Evolutionary conservation across 192 early-diverging fungal species (phyloP).

Genomic region (Coemansia aciculifera): DNA sequence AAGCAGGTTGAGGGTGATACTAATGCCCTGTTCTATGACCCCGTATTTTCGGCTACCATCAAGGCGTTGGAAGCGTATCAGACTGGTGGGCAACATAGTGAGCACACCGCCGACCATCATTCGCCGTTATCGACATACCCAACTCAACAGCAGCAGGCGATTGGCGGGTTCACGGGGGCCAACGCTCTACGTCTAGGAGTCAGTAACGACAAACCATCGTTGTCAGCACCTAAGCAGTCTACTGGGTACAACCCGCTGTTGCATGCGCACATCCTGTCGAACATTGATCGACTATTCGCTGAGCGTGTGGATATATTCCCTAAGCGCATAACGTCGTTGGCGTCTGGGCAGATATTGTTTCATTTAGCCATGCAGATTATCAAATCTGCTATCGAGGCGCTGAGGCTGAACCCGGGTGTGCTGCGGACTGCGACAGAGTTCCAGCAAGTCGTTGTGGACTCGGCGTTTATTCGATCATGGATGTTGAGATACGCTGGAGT

Average conservation of each 20-base stretch:
- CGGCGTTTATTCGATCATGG: constrained; percentile 44
- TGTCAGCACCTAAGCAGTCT: not conserved
- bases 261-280: constrained; percentile 48
- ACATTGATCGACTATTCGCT: constrained; percentile 56
- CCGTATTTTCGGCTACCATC: constrained; percentile 36
- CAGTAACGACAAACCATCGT: not conserved
- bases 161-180: constrained; percentile 5
- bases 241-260: constrained; percentile 5
- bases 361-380: constrained; percentile 47
- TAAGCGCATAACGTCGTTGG: constrained; percentile 18
- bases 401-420: constrained; percentile 25
- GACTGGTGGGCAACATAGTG: not conserved
- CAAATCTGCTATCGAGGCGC: constrained; percentile 39
- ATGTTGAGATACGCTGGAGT: constrained; percentile 46
- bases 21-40: constrained; percentile 48
- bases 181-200: constrained; percentile 7
- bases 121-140: not conserved
- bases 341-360: constrained; percentile 40
- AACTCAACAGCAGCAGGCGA: constrained; percentile 5
- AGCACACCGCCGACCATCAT: not conserved
- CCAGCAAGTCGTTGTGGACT: constrained; percentile 38
- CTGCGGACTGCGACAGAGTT: constrained; percentile 14
- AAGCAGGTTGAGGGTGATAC: constrained; percentile 49
- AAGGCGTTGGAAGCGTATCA: constrained; percentile 24
- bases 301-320: constrained; percentile 54